These are phyloP conservation scores for Rutstroemia sydowiana DNA, from an alignment of 2,329 filamentous ascomycete species.

Conservation along the genomic window DNA sequence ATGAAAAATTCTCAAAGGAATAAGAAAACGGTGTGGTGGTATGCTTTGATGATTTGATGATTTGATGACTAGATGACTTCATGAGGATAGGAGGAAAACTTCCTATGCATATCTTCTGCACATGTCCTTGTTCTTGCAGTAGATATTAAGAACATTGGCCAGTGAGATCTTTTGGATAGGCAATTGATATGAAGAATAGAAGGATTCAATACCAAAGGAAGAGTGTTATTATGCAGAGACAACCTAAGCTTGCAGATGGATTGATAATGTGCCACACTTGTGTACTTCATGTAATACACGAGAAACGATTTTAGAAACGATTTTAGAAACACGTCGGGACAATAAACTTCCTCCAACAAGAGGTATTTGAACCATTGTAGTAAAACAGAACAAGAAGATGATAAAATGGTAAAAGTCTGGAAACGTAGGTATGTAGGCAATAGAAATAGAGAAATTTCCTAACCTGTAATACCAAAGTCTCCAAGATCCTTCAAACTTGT, in stretches of 20 bases:
- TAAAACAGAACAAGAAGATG: too few relatives aligned
- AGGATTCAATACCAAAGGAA: background rate
- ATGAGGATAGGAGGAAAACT: background rate
- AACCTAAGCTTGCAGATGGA: too few relatives aligned
- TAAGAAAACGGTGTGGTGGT: background rate
- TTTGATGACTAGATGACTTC: too few relatives aligned
- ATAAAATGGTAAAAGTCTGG: too few relatives aligned
- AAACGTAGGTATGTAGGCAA: background rate
- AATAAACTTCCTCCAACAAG: too few relatives aligned
- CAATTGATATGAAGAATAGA: background rate
- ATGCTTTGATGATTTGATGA: too few relatives aligned
- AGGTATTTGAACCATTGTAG: too few relatives aligned
- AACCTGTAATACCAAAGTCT: slow-evolving; percentile 13
- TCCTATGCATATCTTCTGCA: background rate
- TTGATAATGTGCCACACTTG: too few relatives aligned
- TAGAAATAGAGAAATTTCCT: background rate
- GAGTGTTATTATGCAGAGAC: background rate
- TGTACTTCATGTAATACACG: too few relatives aligned
- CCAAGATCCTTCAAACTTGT: slow-evolving; percentile 14
- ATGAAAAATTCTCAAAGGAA: background rate
- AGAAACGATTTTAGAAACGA: too few relatives aligned
- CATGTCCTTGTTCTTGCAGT: slow-evolving; percentile 1
- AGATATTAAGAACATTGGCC: background rate
- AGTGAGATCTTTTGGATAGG: slow-evolving; percentile 1
- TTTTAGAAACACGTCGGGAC: too few relatives aligned